Percentiles rank a stretch among this genome's conserved stretches.
Conservation (phyloP, 1,284 basidiomycete species). For the Takashimella koratensis region DNA sequence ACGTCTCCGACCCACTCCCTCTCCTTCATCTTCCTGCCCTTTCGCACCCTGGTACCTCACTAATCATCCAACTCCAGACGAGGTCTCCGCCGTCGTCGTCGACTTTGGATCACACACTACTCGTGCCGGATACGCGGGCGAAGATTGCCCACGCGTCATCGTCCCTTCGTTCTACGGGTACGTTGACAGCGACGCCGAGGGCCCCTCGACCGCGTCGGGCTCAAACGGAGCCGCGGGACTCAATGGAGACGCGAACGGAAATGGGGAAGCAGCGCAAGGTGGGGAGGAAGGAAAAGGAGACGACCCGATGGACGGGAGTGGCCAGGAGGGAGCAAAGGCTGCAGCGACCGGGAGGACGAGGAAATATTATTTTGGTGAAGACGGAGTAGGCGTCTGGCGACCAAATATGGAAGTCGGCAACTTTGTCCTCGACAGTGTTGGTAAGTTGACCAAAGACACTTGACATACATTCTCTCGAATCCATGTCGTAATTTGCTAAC, state of each 20-base stretch:
- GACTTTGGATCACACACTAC: constrained; percentile 89
- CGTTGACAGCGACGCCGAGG: constrained; percentile 49
- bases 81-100: constrained; percentile 87
- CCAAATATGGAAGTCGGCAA: constrained; percentile 80
- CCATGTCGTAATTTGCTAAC: no score
- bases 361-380: constrained; percentile 81
- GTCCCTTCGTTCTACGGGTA: constrained; percentile 88
- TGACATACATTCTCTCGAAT: neutral
- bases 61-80: constrained; percentile 30
- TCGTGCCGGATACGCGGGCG: constrained; percentile 93
- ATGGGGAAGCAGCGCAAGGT: constrained; percentile 51
- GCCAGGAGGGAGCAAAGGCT: constrained; percentile 38
- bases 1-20: constrained; percentile 5
- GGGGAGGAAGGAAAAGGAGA: constrained; percentile 42
- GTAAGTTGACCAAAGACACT: constrained; percentile 54
- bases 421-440: constrained; percentile 79
- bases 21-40: neutral
- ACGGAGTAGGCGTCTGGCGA: constrained; percentile 89
- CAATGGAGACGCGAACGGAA: constrained; percentile 9
- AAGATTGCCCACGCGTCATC: constrained; percentile 90
- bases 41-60: neutral
- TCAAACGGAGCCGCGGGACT: neutral
- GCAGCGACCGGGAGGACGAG: constrained; percentile 42
- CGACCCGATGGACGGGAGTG: constrained; percentile 16
- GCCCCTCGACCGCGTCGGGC: constrained; percentile 15